Base-by-base conservation (phyloP, 2,329 filamentous ascomycete species). In the Lachnellula cervina region DNA sequence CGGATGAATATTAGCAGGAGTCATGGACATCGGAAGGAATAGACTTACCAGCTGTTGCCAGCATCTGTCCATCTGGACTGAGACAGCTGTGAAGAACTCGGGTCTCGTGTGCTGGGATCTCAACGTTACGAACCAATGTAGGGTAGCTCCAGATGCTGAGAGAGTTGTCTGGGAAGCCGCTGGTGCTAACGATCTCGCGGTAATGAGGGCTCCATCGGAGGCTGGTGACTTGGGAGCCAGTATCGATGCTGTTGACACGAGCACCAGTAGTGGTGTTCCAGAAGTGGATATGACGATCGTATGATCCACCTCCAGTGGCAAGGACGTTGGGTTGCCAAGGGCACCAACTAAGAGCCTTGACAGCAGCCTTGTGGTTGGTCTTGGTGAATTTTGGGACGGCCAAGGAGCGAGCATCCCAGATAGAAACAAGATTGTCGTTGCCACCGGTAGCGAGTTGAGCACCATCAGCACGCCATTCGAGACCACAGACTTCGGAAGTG, bases 101-200 rank as follows among this genome's bases (percentile, higher is more conserved):
- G 69, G 90, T 96, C 80, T 99, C 94, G 70, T 99, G 94, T 19
- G 94, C 94, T 11, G 93, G 94, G 63, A 99, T 96, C 79, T 99
- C 94, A 59, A 97, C 88, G 70, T 96, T 97, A 77, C 95, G 94
- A 62, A 97, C 94, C 50, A 97, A 80, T 17, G 91, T 94, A 9
- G 94, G 94, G 76, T 99, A 99, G 80, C 89, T 96, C 94, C 94
- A 99, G 78, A 99, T 96, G 80, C 90, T 96, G 65, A 99, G 82
- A 38, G 90, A 95, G 81, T 99, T 99, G 77, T 97, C 93, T n/a
- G 94, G 94, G 80, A 97, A 97, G 55, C 94, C 94, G 70, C 90
- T 94, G 38, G 91, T 96, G 80, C 89, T 96, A 70, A 97, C 92
- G 67, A 99, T 94, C 81, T 99, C 94, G 65, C 94, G 92, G 82